Percentiles rank a stretch among this genome's conserved stretches.
Conservation (phyloP, 768 basidiomycete species). For the Inosperma sp. region DNA sequence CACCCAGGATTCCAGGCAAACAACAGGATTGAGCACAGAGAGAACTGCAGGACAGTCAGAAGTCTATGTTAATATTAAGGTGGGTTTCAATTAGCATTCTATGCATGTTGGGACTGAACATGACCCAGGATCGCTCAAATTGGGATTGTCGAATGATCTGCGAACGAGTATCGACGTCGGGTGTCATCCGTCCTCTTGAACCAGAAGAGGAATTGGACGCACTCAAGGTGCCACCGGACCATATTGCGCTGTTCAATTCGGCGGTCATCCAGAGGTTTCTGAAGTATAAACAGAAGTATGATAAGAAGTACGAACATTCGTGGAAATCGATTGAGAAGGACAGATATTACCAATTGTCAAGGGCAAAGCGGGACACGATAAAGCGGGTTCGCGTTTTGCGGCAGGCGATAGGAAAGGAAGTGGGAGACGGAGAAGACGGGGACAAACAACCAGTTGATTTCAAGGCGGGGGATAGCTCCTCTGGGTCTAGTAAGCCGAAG, state of each 20-base stretch:
- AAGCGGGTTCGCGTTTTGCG: slow-evolving; percentile 50
- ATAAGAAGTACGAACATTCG: slow-evolving; percentile 60
- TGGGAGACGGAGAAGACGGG: slow-evolving; percentile 5
- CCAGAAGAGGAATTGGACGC: slow-evolving; percentile 60
- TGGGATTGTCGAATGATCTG: slow-evolving; percentile 74
- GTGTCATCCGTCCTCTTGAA: slow-evolving; percentile 81
- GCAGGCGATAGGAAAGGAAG: slow-evolving; percentile 26
- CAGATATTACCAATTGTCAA: slow-evolving; percentile 60
- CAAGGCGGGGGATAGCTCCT: no score
- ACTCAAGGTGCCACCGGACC: slow-evolving; percentile 56
- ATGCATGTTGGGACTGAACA: neutral
- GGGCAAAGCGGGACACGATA: slow-evolving; percentile 58
- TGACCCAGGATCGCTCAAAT: slow-evolving; percentile 28
- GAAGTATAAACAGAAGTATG: slow-evolving; percentile 52
- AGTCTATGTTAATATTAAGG: slow-evolving; percentile 51
- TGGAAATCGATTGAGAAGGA: slow-evolving; percentile 57
- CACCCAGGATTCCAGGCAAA: no score
- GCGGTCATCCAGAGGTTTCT: slow-evolving; percentile 72
- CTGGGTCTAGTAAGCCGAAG: neutral
- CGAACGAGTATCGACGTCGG: slow-evolving; percentile 81
- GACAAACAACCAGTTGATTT: neutral
- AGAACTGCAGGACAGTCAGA: slow-evolving; percentile 60
- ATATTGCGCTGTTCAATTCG: slow-evolving; percentile 75
- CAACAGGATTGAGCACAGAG: no score
- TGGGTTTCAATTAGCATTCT: slow-evolving; percentile 21